phyloP scores from a whole-genome alignment of 1,139 yeast species.

The Candida dubliniensis region DNA sequence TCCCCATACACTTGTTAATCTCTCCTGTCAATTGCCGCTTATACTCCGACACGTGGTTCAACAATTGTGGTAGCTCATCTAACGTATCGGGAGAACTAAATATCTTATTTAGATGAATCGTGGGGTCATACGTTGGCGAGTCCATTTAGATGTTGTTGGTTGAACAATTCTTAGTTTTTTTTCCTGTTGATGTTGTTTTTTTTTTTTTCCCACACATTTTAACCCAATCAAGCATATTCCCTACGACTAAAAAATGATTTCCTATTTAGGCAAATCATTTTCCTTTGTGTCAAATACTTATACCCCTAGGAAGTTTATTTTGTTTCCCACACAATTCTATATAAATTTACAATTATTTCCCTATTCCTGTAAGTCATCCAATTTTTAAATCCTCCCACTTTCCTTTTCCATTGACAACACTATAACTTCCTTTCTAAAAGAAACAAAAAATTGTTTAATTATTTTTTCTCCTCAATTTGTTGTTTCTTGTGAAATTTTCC shows the following conservation, averaged over 20 bases:
- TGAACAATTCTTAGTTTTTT: background rate
- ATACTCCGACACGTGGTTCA: slow-evolving; percentile 41
- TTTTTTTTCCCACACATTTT: background rate
- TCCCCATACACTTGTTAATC: slow-evolving; percentile 22
- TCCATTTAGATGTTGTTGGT: slow-evolving; percentile 15
- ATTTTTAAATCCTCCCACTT: no score
- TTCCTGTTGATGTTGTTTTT: background rate
- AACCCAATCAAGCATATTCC: background rate
- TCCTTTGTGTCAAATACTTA: no score
- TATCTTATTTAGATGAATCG: slow-evolving; percentile 32
- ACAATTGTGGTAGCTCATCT: slow-evolving; percentile 46
- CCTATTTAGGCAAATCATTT: no score
- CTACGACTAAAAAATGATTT: background rate
- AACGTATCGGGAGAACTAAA: slow-evolving; percentile 46
- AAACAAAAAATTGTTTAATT: background rate
- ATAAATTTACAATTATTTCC: no score
- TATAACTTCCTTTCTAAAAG: no score
- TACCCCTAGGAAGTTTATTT: no score
- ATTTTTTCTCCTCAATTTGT: no score
- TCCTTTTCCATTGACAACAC: no score
- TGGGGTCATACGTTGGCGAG: slow-evolving; percentile 19
- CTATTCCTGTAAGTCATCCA: no score
- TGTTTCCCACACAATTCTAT: no score
- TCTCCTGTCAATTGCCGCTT: slow-evolving; percentile 46
- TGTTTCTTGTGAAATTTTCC: no score